Evolutionary conservation across 192 early-diverging fungal genomes (phyloP).

Genomic region (Backusella parvicylindrica): DNA sequence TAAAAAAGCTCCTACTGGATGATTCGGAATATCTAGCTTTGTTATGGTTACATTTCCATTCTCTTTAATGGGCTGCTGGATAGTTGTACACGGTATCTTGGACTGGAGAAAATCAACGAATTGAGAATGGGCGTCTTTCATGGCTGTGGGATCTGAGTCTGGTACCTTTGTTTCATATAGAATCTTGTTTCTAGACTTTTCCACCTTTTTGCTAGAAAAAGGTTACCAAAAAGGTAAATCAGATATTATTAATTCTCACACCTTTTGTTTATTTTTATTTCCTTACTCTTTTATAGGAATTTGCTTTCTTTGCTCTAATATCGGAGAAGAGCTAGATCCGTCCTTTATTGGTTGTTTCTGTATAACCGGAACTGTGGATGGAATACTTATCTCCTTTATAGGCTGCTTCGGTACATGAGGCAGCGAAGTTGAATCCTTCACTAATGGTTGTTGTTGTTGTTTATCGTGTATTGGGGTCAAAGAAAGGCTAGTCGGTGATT

Average conservation of each 20-base stretch:
- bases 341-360: not conserved
- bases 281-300: not conserved
- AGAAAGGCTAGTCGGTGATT: not conserved
- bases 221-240: not conserved
- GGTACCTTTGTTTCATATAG: not conserved
- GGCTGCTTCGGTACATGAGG: not conserved
- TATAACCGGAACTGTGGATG: not conserved
- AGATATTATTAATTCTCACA: not conserved
- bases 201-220: not conserved
- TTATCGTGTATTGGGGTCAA: not conserved
- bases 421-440: not conserved
- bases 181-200: not conserved
- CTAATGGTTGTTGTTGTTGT: not conserved
- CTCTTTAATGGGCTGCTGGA: not conserved
- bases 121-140: not conserved
- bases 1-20: constrained; percentile 35
- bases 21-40: constrained; percentile 33
- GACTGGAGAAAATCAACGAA: not conserved
- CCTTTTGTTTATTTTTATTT: not conserved
- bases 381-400: not conserved
- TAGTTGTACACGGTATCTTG: not conserved
- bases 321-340: not conserved
- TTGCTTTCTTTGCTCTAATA: not conserved
- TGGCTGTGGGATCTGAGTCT: not conserved
- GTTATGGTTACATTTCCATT: constrained; percentile 25